Evolutionary conservation across 192 early-diverging fungal species (phyloP).

Genomic region (Rhizophagus clarus): DNA sequence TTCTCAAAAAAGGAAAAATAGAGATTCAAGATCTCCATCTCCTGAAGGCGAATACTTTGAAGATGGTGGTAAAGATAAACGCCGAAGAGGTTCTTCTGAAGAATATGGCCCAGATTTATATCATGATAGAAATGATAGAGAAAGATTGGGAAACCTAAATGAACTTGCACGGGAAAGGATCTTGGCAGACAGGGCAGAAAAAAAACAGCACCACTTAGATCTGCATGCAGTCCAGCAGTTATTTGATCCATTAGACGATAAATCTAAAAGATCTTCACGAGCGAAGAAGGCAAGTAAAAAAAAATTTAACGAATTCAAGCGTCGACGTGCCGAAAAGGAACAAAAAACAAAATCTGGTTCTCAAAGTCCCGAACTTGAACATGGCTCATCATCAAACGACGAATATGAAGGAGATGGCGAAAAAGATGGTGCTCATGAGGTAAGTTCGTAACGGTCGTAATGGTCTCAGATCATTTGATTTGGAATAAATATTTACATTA

Average conservation of each 20-base stretch:
- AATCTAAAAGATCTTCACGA: conserved; percentile 51
- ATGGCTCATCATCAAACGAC: not conserved
- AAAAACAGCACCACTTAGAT: conserved; percentile 8
- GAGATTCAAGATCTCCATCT: not conserved
- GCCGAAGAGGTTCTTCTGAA: not conserved
- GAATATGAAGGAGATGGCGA: not conserved
- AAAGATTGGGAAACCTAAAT: conserved; percentile 36
- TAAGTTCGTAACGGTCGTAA: not conserved
- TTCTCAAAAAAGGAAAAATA: not conserved
- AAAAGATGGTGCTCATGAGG: not conserved
- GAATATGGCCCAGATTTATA: not conserved
- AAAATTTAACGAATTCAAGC: conserved; percentile 56
- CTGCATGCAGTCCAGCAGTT: not conserved
- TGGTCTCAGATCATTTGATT: not conserved
- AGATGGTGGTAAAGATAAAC: not conserved
- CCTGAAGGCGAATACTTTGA: not conserved
- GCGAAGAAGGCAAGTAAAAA: conserved; percentile 49
- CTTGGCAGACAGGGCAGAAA: conserved; percentile 74
- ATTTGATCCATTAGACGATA: not conserved
- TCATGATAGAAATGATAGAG: not conserved
- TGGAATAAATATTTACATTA: not conserved
- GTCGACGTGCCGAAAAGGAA: conserved; percentile 58
- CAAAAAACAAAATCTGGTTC: conserved; percentile 37
- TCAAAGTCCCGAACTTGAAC: not conserved
- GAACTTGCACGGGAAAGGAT: conserved; percentile 80